Evolutionary conservation across 805 yeast species (phyloP).

Genomic region (Limtongia smithiae): DNA sequence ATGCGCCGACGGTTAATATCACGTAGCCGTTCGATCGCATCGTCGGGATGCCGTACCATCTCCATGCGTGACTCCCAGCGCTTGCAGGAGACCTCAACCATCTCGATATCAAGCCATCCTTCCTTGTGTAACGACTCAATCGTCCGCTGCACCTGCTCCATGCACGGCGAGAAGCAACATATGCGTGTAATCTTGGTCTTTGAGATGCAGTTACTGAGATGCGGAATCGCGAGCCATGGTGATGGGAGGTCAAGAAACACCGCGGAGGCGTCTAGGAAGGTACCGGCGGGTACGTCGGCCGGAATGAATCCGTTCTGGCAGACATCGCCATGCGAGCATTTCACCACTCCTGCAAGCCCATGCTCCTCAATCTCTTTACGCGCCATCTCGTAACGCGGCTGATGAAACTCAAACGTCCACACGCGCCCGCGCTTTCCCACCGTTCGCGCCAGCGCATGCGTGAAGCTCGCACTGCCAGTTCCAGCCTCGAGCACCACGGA

Average conservation of each 20-base stretch:
- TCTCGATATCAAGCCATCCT: conserved; percentile 84
- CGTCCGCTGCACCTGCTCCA: conserved; percentile 91
- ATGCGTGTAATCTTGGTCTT: conserved; percentile 55
- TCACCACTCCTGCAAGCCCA: conserved; percentile 55
- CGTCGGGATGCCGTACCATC: conserved; percentile 77
- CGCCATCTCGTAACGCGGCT: conserved; percentile 78
- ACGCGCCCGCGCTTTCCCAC: conserved; percentile 59
- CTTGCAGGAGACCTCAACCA: conserved; percentile 83
- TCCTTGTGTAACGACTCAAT: conserved; percentile 65
- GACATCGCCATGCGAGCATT: conserved; percentile 85
- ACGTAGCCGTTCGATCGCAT: conserved; percentile 71
- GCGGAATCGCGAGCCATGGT: conserved; percentile 94
- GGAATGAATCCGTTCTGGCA: conserved; percentile 72
- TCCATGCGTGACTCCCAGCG: conserved; percentile 87
- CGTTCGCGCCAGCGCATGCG: conserved; percentile 86
- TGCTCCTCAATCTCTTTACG: conserved; percentile 70
- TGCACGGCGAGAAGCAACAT: conserved; percentile 97
- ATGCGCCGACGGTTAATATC: conserved; percentile 74
- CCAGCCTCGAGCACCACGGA: conserved; percentile 92
- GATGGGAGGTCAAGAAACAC: conserved; percentile 91
- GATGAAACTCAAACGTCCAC: conserved; percentile 89
- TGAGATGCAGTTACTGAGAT: conserved; percentile 58
- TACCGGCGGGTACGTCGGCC: conserved; percentile 37
- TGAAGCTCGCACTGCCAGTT: conserved; percentile 94
- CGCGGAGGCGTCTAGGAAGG: conserved; percentile 52